Evolutionary conservation across 768 basidiomycete genomes (phyloP).

Genomic region (Hemileccinum rubropunctum): DNA sequence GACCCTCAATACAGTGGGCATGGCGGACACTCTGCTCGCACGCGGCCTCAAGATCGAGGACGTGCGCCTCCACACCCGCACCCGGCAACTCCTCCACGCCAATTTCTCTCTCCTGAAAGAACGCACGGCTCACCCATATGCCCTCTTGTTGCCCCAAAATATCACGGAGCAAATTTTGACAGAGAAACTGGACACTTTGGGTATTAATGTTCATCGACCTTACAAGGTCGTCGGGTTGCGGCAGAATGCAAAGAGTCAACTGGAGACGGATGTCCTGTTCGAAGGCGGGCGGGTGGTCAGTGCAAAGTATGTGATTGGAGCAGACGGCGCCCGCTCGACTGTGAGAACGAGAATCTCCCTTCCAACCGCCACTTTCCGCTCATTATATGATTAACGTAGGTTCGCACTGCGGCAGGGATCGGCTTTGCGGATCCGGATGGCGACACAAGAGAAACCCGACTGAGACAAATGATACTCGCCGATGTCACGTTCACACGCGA

Average conservation of each 20-base stretch:
- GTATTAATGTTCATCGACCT: constrained; percentile 34
- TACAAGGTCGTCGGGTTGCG: constrained; percentile 38
- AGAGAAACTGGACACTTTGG: constrained; percentile 29
- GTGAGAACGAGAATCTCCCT: constrained; percentile 26
- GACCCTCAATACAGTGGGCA: background rate
- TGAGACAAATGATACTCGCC: constrained; percentile 28
- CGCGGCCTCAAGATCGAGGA: background rate
- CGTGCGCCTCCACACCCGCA: constrained; percentile 28
- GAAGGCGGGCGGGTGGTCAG: constrained; percentile 39
- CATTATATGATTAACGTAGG: constrained; percentile 21
- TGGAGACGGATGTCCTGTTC: constrained; percentile 39
- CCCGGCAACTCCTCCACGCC: constrained; percentile 24
- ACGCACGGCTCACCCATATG: constrained; percentile 43
- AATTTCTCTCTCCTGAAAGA: constrained; percentile 35
- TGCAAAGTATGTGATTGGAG: constrained; percentile 45
- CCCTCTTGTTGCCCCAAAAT: constrained; percentile 37
- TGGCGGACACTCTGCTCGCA: background rate
- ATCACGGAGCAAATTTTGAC: constrained; percentile 40
- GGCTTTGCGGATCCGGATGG: constrained; percentile 41
- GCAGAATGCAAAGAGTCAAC: constrained; percentile 22
- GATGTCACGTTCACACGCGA: constrained; percentile 37
- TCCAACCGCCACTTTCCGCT: background rate
- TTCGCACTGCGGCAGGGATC: constrained; percentile 33
- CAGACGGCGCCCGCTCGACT: constrained; percentile 45
- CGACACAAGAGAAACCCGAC: constrained; percentile 9